Conservation (phyloP, 306 rosid species). For the Prunus dulcis region DNA sequence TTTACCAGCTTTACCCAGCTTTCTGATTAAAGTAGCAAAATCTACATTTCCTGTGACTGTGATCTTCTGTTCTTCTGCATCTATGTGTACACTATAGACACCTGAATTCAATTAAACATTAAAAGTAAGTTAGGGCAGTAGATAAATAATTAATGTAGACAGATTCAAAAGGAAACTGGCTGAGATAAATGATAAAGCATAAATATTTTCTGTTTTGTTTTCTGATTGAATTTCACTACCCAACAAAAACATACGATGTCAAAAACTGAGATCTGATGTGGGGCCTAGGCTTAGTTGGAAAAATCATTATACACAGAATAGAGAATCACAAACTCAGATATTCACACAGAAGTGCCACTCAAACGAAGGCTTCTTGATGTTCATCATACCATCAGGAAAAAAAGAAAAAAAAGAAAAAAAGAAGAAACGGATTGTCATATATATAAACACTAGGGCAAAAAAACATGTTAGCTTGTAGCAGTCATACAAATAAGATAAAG, state of each 20-base stretch:
- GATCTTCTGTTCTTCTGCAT: slow-evolving; percentile 42
- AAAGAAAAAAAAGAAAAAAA: too few species aligned
- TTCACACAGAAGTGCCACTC: background rate
- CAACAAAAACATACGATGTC: background rate
- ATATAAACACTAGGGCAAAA: too few species aligned
- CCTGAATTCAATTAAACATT: slow-evolving; percentile 30
- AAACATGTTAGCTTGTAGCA: background rate
- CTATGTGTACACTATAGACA: slow-evolving; percentile 40
- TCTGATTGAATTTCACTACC: too few species aligned
- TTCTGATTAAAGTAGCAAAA: slow-evolving; percentile 40
- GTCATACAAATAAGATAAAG: background rate
- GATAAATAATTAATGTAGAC: background rate
- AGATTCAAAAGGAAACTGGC: too few species aligned
- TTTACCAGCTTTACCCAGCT: slow-evolving; percentile 47
- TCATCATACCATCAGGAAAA: too few species aligned
- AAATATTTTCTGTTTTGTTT: too few species aligned
- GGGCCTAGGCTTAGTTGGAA: background rate
- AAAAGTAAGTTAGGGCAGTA: background rate
- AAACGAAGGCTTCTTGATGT: background rate
- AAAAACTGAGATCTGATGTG: background rate
- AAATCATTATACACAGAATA: background rate
- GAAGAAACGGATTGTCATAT: too few species aligned
- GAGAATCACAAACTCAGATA: background rate
- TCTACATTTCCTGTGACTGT: slow-evolving; percentile 42
- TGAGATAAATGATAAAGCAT: too few species aligned